Conservation (phyloP, 2,329 filamentous ascomycete species). For the Teratosphaeria nubilosa region DNA sequence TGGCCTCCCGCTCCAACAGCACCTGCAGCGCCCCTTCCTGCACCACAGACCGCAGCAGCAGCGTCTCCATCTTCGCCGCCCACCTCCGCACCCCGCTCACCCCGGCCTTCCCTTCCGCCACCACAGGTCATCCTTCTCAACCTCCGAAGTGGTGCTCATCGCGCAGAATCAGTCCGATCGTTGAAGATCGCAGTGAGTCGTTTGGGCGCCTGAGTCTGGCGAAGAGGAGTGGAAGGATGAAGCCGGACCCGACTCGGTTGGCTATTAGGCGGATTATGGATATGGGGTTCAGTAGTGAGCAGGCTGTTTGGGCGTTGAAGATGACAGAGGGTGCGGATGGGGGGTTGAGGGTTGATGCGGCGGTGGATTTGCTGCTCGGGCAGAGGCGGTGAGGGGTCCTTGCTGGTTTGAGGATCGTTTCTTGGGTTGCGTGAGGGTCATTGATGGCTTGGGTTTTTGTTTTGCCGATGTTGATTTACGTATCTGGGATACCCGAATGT, state of each 20-base stretch:
- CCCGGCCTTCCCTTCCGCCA: background rate
- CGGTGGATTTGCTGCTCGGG: conserved; percentile 44
- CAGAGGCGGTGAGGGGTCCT: conserved; percentile 12
- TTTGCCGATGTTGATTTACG: too few species aligned
- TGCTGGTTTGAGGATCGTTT: background rate
- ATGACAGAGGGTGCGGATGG: conserved; percentile 53
- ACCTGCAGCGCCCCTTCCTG: background rate
- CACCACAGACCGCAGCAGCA: background rate
- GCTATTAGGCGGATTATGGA: conserved; percentile 49
- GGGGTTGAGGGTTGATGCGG: conserved; percentile 47
- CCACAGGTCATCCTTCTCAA: background rate
- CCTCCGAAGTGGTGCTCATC: background rate
- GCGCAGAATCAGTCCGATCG: conserved; percentile 19
- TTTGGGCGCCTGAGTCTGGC: conserved; percentile 12
- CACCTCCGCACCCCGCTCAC: background rate
- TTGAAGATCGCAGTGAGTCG: conserved; percentile 15
- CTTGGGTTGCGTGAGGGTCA: too few species aligned
- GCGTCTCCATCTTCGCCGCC: background rate
- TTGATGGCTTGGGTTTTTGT: too few species aligned
- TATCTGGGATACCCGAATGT: background rate
- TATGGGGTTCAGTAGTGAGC: conserved; percentile 47
- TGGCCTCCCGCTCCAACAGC: conserved; percentile 15
- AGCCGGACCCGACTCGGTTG: conserved; percentile 45
- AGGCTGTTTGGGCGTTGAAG: conserved; percentile 48
- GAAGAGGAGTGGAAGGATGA: conserved; percentile 14